These are phyloP conservation scores for Brassica napus DNA, from an alignment of 345 rosid genomes.

Conservation along the genomic window DNA sequence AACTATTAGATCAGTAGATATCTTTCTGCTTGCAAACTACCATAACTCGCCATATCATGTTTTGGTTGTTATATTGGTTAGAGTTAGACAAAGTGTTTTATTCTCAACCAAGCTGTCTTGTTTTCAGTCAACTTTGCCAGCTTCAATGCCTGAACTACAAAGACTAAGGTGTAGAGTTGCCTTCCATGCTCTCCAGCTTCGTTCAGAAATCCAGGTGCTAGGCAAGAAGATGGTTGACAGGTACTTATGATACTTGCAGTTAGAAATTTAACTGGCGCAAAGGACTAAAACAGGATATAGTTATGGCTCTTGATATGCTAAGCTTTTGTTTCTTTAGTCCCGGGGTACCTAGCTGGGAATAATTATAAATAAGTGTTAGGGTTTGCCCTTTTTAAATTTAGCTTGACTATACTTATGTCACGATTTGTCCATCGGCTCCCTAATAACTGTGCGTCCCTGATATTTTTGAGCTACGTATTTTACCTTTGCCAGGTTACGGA, in stretches of 20 bases:
- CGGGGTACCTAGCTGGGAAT: constrained; percentile 17
- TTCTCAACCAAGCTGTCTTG: too few species aligned
- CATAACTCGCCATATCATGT: background rate
- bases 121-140: constrained; percentile 78
- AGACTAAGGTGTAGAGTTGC: constrained; percentile 97
- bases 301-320: constrained; percentile 12
- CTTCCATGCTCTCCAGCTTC: constrained; percentile 94
- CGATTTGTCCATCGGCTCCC: background rate
- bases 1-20: background rate
- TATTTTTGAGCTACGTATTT: constrained; percentile 16
- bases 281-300: background rate
- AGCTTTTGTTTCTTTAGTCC: constrained; percentile 10
- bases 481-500: constrained; percentile 59
- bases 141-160: constrained; percentile 79
- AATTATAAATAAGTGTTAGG: background rate
- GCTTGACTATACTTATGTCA: constrained; percentile 1
- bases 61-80: too few species aligned
- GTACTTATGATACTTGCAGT: constrained; percentile 49
- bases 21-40: constrained; percentile 20
- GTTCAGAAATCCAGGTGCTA: constrained; percentile 73
- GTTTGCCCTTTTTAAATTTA: background rate
- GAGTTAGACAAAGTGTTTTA: too few species aligned
- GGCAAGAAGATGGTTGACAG: constrained; percentile 85
- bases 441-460: too few species aligned
- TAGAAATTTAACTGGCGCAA: background rate